Evolutionary conservation across 495 filamentous ascomycete genomes (phyloP), one percentile per base, ranked within the genome.

Genomic region (Aspergillus ostianus): DNA sequence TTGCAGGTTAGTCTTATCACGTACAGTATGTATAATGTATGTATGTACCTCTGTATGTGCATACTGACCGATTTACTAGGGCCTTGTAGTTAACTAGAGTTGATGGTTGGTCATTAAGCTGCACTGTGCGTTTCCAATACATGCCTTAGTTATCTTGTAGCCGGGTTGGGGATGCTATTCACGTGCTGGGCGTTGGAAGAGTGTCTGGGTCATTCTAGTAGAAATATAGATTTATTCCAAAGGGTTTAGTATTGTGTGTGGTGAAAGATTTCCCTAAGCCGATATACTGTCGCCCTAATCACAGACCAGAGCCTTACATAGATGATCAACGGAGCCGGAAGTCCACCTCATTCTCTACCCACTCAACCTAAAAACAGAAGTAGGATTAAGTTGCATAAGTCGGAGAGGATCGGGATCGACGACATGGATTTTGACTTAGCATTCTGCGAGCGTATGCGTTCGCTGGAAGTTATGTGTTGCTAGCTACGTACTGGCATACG

Each of bases 331-430:
- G 23, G 23, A 26, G n/a, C 23, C 2, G 4, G 23, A 26, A 26
- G 4, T 26, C 23, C 4, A 26, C 23, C 23, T 26, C 23, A 26
- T 26, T 4, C 52, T 48, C 6, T 1, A 48, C 46, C 30, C 13
- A 54, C 17, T 41, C 30, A 26, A 26, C 23, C 30, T 6, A 20
- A 30, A 19, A 5, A 41, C 26, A n/a, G 6, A 19, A n/a, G 20
- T 20, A 51, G 59, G 54, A 59, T 61, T 65, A 65, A 60, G 56
- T 55, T 66, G 63, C 59, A 66, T 62, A 55, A 56, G 53, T 19
- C 29, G 47, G 52, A 56, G 20, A 48, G 47, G 47, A 20, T 21
- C 18, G 23, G 46, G 62, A 62, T 65, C 63, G 53, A 57, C 59
- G 53, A 47, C 49, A 59, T 59, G 56, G 61, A 56, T 63, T 47